Base-by-base conservation (phyloP, 2,329 filamentous ascomycete genomes). In the Colletotrichum sp. region DNA sequence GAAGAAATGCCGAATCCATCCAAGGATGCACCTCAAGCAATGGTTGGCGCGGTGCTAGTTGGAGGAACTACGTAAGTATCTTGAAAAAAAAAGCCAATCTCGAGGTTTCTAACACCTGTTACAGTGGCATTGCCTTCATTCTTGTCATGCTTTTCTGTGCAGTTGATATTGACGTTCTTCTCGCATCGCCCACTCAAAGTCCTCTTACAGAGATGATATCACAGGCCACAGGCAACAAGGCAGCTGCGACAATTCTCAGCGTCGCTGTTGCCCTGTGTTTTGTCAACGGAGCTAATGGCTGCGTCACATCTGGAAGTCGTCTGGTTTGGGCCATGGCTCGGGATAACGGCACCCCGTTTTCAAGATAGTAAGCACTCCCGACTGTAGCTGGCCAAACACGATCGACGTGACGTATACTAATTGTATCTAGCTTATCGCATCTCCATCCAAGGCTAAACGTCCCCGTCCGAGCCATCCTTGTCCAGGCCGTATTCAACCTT, bases 101-200 rank as follows among this genome's bases (percentile, higher is more conserved):
- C 8, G 6, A 2, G 3, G 24, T 15, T 4, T 16, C 57, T 70
- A 21, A 72, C 64, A n/a, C 4, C 12, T 15, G 1, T 21, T 12
- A 1, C 8, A 73, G 71, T 13, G 88, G 87, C 5, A 80, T 89
- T 3, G 81, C 81, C 2, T 88, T 85, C 75, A 82, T 81, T 26
- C 81, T 88, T 64, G 80, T 88, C n/a, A 80, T 89, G 0, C 80
- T 89, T 2, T 90, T 85, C 79, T 85, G 83, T 0, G 82, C 87
- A 3, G 86, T 86, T 2, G 80, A 84, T 32, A 81, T 89, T 1
- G 79, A 86, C 1, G 78, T 79, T 0, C 79, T 89, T 3, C 81
- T 88, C 4, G 62, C 81, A 3, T 86, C 85, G 1, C 82, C 84
- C 0, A 87, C 84, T 0, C 87, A 87, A 0, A 87, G 86, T 18